These are phyloP conservation scores for Spergularia marina DNA, from an alignment of 148 eudicot species.

Conservation along the genomic window DNA sequence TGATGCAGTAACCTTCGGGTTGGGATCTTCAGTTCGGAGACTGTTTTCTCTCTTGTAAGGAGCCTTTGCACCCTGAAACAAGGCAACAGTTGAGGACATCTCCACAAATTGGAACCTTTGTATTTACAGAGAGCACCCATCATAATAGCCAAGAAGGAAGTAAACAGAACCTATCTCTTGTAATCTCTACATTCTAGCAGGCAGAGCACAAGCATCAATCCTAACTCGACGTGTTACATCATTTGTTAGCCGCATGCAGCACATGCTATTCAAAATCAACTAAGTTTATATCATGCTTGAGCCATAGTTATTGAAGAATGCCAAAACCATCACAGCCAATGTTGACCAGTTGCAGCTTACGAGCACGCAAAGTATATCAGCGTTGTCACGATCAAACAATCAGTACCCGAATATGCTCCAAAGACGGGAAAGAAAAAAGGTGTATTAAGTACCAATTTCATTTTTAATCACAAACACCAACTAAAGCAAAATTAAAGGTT, in stretches of 20 bases:
- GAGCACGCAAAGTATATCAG: no score
- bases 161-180: neutral
- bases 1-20: constrained; percentile 28
- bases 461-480: neutral
- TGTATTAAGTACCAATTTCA: neutral
- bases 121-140: neutral
- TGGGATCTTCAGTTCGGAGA: constrained; percentile 51
- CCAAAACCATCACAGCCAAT: neutral
- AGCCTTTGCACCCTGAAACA: constrained; percentile 67
- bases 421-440: neutral
- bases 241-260: neutral
- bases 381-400: no score
- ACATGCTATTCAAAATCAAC: neutral
- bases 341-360: no score
- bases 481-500: neutral
- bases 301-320: neutral
- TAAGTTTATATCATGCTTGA: neutral
- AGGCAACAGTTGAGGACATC: constrained; percentile 9
- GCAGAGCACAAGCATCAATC: neutral
- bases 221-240: neutral
- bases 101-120: constrained; percentile 1
- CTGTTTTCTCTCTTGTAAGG: constrained; percentile 67
- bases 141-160: neutral
- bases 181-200: neutral
- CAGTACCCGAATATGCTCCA: neutral